phyloP scores from a whole-genome alignment of 1,284 basidiomycete species.

The Clitocybe nebularis region DNA sequence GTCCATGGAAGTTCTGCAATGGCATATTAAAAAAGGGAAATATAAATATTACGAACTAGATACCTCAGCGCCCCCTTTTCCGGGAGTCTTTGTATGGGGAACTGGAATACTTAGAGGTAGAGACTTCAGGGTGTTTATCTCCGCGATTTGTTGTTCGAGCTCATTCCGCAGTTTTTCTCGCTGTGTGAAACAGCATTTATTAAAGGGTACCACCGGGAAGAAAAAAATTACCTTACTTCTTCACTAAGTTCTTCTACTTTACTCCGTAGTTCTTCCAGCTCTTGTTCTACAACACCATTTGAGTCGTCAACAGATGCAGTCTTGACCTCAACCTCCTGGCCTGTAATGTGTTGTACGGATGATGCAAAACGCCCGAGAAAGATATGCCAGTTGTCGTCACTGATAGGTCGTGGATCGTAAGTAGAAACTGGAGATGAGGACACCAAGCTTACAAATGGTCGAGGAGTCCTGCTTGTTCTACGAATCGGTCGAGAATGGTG shows the following conservation, averaged over 20 bases:
- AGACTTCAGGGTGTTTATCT: slow-evolving; percentile 63
- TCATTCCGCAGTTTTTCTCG: slow-evolving; percentile 48
- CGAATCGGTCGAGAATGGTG: slow-evolving; percentile 61
- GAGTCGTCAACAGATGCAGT: slow-evolving; percentile 39
- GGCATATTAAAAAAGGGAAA: neutral
- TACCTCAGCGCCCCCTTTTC: slow-evolving; percentile 53
- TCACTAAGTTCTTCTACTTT: slow-evolving; percentile 60
- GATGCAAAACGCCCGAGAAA: slow-evolving; percentile 61
- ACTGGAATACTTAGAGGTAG: slow-evolving; percentile 39
- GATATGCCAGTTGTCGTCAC: slow-evolving; percentile 60
- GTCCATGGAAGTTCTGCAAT: slow-evolving; percentile 59
- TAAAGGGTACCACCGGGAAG: neutral
- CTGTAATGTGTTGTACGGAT: slow-evolving; percentile 68
- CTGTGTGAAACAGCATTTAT: slow-evolving; percentile 31
- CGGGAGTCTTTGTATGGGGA: slow-evolving; percentile 30
- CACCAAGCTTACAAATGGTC: slow-evolving; percentile 53
- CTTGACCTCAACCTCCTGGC: slow-evolving; percentile 56
- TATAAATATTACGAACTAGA: slow-evolving; percentile 8
- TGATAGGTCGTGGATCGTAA: slow-evolving; percentile 18
- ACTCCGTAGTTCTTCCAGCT: slow-evolving; percentile 55
- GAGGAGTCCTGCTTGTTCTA: slow-evolving; percentile 58
- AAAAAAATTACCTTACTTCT: slow-evolving; percentile 54
- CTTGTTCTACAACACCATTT: slow-evolving; percentile 48
- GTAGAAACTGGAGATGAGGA: slow-evolving; percentile 1
- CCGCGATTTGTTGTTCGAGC: slow-evolving; percentile 57